Evolutionary conservation across 129 eudicot species (phyloP), one percentile per base, ranked within the genome.

Genomic region (Rutidosis leptorrhynchoides): DNA sequence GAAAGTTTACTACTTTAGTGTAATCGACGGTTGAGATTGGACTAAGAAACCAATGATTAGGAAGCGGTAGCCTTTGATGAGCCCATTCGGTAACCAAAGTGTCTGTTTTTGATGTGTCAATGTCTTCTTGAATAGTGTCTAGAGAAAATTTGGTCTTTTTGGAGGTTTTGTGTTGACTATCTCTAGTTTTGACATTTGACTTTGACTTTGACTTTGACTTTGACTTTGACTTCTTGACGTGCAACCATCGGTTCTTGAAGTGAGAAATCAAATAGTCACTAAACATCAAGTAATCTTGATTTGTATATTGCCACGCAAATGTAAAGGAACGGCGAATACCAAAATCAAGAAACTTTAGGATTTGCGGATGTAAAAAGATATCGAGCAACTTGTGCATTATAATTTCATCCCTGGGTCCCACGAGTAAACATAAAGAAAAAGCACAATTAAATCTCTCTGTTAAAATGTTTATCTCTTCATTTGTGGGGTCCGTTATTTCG

Each of bases 31-130:
- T 73, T 35, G 93, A 74, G 59, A 93, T 76, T 29, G 96, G 83
- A 74, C 96, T 93, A 48, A 93, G 93, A 69, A 88, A 81, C 99
- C 99, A 93, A 68, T 89, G 87, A 56, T 57, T 60, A 28, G 95
- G 96, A 77, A 89, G 96, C 57, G 91, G 99, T 72, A 86, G 75
- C 64, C 93, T 81, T 67, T 93, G 99, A 62, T 79, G 84, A 35
- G 96, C 99, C 96, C 95, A 93, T 75, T 93, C 96, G n/a, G 64
- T 66, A 37, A 69, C 78, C 82, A 86, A 70, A 60, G 85, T 37
- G 40, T 72, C 26, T 49, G 24, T 49, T 63, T 74, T 55, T 42
- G 83, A 28, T 16, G 77, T 43, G 57, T 78, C 79, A 58, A 53
- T 22, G 42, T 93, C 96, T 81, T 93, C 99, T 20, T 75, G 84